A percentile compares a stretch with the other conserved stretches of the same genome.
These are phyloP conservation scores for Colletotrichum sp. DNA, from an alignment of 2,329 filamentous ascomycete species.

Conservation along the genomic window DNA sequence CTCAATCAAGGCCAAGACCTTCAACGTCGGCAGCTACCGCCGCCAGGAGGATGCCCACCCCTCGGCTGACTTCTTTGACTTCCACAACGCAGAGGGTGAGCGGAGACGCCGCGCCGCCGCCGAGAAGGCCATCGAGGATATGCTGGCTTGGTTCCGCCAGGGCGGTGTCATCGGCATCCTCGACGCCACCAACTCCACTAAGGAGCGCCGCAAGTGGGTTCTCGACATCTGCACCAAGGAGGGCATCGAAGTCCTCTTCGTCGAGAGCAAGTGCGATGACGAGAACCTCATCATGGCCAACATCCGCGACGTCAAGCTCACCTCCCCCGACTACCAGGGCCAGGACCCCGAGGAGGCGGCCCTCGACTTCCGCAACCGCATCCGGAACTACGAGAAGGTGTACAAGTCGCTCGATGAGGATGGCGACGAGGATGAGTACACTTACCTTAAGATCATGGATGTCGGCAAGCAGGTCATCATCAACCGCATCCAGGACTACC, in stretches of 20 bases:
- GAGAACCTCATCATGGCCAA: slow-evolving; percentile 98
- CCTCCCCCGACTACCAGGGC: slow-evolving; percentile 90
- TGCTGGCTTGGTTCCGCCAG: slow-evolving; percentile 88
- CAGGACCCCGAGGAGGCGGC: slow-evolving; percentile 94
- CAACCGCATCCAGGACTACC: slow-evolving; percentile 95
- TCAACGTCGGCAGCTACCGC: slow-evolving; percentile 97
- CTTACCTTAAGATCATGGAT: slow-evolving; percentile 97
- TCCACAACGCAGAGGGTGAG: slow-evolving; percentile 87
- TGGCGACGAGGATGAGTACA: slow-evolving; percentile 80
- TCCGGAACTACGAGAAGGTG: slow-evolving; percentile 95
- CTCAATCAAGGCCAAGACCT: slow-evolving; percentile 89
- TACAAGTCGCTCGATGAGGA: slow-evolving; percentile 91
- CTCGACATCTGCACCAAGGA: slow-evolving; percentile 77
- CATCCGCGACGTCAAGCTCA: slow-evolving; percentile 96
- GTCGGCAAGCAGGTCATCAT: slow-evolving; percentile 97
- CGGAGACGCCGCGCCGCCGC: slow-evolving; percentile 86
- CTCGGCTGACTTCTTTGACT: slow-evolving; percentile 94
- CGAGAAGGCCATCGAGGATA: slow-evolving; percentile 89
- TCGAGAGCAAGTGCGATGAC: slow-evolving; percentile 96
- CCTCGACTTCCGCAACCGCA: slow-evolving; percentile 89
- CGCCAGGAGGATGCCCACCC: slow-evolving; percentile 89
- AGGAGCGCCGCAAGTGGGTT: slow-evolving; percentile 89
- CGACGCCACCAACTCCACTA: slow-evolving; percentile 96
- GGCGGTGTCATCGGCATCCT: slow-evolving; percentile 88
- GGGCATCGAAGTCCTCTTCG: slow-evolving; percentile 89